A percentile compares a stretch with the other conserved stretches of the same genome.
phyloP scores from a whole-genome alignment of 2,329 filamentous ascomycete genomes.

The Diplodia scrobiculata region DNA sequence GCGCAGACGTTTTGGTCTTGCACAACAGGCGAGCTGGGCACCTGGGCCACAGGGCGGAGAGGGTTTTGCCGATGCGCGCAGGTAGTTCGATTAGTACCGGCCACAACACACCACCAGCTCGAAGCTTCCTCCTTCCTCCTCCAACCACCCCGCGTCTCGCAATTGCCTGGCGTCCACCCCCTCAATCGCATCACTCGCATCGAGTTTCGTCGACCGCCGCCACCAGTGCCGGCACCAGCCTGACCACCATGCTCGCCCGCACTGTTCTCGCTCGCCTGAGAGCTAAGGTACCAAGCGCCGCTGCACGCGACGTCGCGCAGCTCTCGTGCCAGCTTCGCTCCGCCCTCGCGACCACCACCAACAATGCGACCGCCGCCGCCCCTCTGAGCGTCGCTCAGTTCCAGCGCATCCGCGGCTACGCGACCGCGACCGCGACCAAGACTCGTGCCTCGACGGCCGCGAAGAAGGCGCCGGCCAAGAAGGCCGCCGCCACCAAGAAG shows the following conservation, averaged over 20 bases:
- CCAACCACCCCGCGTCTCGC: neutral
- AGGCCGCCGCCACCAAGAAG: conserved; percentile 21
- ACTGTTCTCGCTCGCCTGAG: conserved; percentile 43
- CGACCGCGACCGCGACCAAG: conserved; percentile 43
- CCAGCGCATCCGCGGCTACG: conserved; percentile 40
- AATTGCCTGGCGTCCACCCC: neutral
- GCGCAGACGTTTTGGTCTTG: neutral
- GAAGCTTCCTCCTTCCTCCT: conserved; percentile 12
- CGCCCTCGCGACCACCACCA: conserved; percentile 32
- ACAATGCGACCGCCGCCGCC: conserved; percentile 34
- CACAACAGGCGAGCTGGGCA: neutral
- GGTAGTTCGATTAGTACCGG: neutral
- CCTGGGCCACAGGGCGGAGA: neutral
- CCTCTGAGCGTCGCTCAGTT: conserved; percentile 32
- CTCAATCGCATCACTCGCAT: conserved; percentile 2
- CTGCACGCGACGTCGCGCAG: conserved; percentile 43
- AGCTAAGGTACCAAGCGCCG: conserved; percentile 41
- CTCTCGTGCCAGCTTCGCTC: conserved; percentile 39
- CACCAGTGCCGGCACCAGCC: neutral
- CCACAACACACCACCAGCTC: conserved; percentile 22
- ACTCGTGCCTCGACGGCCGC: conserved; percentile 30
- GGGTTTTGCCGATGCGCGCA: neutral
- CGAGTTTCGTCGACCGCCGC: neutral
- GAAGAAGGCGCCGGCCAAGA: conserved; percentile 27
- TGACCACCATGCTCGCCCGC: conserved; percentile 40